Conservation (phyloP, 2,329 filamentous ascomycete species). For the Hymenoscyphus albidus region DNA sequence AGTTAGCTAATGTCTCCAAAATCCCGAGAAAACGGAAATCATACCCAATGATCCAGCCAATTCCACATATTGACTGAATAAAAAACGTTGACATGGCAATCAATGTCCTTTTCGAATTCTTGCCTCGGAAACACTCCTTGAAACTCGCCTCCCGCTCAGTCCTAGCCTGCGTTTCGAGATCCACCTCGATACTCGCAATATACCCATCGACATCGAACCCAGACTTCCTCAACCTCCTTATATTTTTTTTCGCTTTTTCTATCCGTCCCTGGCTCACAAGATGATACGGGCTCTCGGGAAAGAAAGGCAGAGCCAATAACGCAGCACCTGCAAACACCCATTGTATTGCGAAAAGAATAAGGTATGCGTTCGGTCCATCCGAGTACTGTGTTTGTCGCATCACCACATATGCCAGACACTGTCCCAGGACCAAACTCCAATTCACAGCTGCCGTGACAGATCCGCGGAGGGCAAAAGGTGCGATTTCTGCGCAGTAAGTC, state of each 20-base stretch:
- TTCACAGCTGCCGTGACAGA: slow-evolving; percentile 24
- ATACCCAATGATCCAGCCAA: slow-evolving; percentile 34
- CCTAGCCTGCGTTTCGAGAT: not conserved
- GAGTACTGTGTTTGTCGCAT: slow-evolving; percentile 38
- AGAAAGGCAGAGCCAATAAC: slow-evolving; percentile 41
- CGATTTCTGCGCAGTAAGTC: slow-evolving; percentile 26
- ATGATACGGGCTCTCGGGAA: slow-evolving; percentile 48
- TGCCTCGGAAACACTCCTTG: slow-evolving; percentile 24
- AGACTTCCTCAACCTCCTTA: slow-evolving; percentile 11
- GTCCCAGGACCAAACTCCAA: slow-evolving; percentile 25
- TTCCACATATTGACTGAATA: slow-evolving; percentile 34
- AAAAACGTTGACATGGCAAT: slow-evolving; percentile 35
- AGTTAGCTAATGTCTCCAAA: not conserved
- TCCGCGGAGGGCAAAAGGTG: slow-evolving; percentile 23
- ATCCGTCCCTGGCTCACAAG: slow-evolving; percentile 34
- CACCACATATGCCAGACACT: slow-evolving; percentile 25
- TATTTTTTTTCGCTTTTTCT: slow-evolving; percentile 19
- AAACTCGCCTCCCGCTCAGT: slow-evolving; percentile 9
- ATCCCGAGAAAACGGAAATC: slow-evolving; percentile 3
- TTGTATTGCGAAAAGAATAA: slow-evolving; percentile 45
- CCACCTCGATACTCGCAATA: not conserved
- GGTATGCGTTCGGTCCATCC: slow-evolving; percentile 36
- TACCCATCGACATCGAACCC: slow-evolving; percentile 7
- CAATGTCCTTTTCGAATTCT: slow-evolving; percentile 21
- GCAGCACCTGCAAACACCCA: slow-evolving; percentile 48